phyloP scores from a whole-genome alignment of 1,284 basidiomycete species.

The Exobasidium cylindrosporum region DNA sequence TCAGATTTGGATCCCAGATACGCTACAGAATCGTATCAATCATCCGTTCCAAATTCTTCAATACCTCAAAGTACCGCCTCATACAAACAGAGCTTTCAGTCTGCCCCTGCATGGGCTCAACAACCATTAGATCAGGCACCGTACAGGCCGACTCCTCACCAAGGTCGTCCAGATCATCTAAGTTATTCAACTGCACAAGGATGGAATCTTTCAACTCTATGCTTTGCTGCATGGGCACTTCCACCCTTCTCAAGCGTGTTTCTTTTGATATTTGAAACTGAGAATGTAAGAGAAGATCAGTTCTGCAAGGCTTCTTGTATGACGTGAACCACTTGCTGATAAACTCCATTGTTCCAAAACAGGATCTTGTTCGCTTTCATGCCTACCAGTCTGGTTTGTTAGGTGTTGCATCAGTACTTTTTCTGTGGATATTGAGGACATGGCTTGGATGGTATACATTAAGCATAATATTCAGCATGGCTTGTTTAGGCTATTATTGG shows the following conservation, averaged over 20 bases:
- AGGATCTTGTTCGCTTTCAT: constrained; percentile 45
- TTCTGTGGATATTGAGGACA: constrained; percentile 34
- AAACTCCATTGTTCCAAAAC: too few species aligned
- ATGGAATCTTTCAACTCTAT: constrained; percentile 38
- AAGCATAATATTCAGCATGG: constrained; percentile 42
- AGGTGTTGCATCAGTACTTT: constrained; percentile 28
- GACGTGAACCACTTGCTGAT: too few species aligned
- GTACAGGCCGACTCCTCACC: constrained; percentile 5
- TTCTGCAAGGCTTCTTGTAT: too few species aligned
- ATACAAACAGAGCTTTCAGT: neutral
- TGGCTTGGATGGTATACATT: constrained; percentile 41
- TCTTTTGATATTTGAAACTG: constrained; percentile 43
- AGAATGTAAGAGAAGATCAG: constrained; percentile 33
- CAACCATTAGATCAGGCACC: neutral
- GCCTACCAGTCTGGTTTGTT: constrained; percentile 44
- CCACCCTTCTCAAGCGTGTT: constrained; percentile 40
- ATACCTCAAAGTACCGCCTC: neutral
- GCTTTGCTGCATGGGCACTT: constrained; percentile 37
- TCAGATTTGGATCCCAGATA: constrained; percentile 39
- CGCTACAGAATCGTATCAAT: constrained; percentile 41
- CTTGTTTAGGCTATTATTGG: constrained; percentile 43
- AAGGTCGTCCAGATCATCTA: constrained; percentile 13
- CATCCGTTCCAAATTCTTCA: constrained; percentile 18
- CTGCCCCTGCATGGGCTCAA: constrained; percentile 2
- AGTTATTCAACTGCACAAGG: constrained; percentile 24